Percentiles rank a stretch among this genome's conserved stretches.
Evolutionary conservation across 2,329 filamentous ascomycete species (phyloP).

Genomic region (Trichoderma koningii): DNA sequence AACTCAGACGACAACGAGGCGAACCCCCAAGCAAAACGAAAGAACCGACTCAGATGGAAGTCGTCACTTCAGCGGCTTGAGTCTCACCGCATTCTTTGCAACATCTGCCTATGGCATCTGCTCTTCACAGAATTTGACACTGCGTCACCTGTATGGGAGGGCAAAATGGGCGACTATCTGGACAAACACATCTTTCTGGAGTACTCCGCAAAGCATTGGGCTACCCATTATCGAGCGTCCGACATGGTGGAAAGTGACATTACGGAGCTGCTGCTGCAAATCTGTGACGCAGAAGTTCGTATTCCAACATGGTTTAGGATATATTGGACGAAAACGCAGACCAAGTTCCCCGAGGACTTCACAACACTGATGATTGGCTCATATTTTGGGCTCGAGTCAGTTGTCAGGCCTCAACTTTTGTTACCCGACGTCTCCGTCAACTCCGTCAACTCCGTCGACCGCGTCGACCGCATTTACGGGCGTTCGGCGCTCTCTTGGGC

Average conservation of each 20-base stretch:
- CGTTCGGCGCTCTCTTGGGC: slow-evolving; percentile 3
- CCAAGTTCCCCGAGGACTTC: not conserved
- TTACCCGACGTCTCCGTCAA: not conserved
- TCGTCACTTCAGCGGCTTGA: not conserved
- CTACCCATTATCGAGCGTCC: not conserved
- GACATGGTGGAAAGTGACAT: not conserved
- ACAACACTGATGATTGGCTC: not conserved
- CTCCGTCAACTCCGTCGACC: not conserved
- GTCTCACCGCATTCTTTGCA: not conserved
- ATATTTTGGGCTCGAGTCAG: not conserved
- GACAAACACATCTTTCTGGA: not conserved
- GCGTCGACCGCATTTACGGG: not conserved
- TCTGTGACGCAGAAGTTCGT: not conserved
- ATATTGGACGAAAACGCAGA: not conserved
- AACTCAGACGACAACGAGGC: no score
- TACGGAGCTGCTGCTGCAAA: not conserved
- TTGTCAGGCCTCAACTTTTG: not conserved
- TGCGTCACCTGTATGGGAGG: fast-evolving
- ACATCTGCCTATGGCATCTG: not conserved
- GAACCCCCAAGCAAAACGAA: not conserved
- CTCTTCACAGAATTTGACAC: not conserved
- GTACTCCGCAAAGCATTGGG: not conserved
- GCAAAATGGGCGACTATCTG: not conserved
- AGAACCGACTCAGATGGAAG: not conserved
- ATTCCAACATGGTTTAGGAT: not conserved